These are phyloP conservation scores for Fusarium oligoseptatum DNA, from an alignment of 2,329 filamentous ascomycete genomes.

Conservation along the genomic window DNA sequence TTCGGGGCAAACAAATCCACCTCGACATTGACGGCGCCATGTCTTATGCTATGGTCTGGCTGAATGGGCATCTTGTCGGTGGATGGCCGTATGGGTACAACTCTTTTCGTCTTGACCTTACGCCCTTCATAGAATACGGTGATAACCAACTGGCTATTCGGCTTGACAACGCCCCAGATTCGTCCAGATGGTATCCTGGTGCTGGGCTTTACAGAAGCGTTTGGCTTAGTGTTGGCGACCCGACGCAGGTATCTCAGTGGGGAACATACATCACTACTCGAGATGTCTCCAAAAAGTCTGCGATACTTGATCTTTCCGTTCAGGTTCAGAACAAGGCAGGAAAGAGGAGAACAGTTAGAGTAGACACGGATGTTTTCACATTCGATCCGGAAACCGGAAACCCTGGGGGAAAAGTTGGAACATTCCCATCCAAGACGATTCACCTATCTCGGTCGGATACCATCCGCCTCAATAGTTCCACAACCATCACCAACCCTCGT, in stretches of 20 bases:
- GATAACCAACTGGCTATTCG: constrained; percentile 63
- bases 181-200: constrained; percentile 67
- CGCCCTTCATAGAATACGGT: constrained; percentile 54
- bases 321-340: constrained; percentile 60
- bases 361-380: constrained; percentile 57
- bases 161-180: constrained; percentile 62
- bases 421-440: constrained; percentile 49
- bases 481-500: constrained; percentile 49
- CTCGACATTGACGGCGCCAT: constrained; percentile 66
- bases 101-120: constrained; percentile 65
- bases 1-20: constrained; percentile 56
- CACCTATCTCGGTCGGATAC: constrained; percentile 37
- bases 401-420: constrained; percentile 47
- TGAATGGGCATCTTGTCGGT: constrained; percentile 63
- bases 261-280: constrained; percentile 64
- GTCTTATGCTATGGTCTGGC: constrained; percentile 65
- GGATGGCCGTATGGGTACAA: constrained; percentile 67
- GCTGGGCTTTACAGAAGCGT: constrained; percentile 67
- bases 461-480: constrained; percentile 51
- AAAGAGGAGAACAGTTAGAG: constrained; percentile 49
- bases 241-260: constrained; percentile 62
- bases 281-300: constrained; percentile 58
- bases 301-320: constrained; percentile 59
- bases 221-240: constrained; percentile 64
- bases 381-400: constrained; percentile 51